Base-by-base conservation (phyloP, 73 alveolate species). In the Blepharisma stoltei region DNA sequence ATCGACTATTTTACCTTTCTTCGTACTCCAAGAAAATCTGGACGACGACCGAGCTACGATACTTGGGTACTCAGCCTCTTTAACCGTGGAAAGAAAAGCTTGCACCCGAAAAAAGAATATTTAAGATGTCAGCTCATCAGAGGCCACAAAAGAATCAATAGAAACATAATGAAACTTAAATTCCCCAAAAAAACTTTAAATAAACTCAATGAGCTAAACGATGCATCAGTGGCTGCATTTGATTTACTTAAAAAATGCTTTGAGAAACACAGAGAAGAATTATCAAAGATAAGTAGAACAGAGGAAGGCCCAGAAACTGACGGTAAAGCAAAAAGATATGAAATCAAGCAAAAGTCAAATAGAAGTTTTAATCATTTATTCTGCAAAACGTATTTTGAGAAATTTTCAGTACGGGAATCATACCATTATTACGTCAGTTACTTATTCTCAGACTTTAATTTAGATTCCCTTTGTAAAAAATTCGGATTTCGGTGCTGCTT, bases 321-420 rank as follows among this genome's bases (percentile, higher is more conserved):
- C 41, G 41, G 41, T 32, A 32, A 32, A 38, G 23, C 14, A 25
- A n/a, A 38, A 25, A 60, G 23, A 25, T 14, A 60, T 14, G 18
- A 20, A 25, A 60, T 8, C 14, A 60, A 14, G 4, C 46, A 60
- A 18, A n/a, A 60, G 46, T 25, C 23, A n/a, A 60, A 60, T 2
- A 60, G 73, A 60, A 60, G 73, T 60, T 60, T 60, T 25, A 60
- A 60, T 60, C 46, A n/a, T 60, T n/a, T 14, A 11, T 60, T 18
- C 23, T 60, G 73, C 45, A 14, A 25, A 25, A 38, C 14, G 73
- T 60, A 60, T 60, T 60, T 60, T 14, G 73, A 60, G 5, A 25
- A 14, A 60, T n/a, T 38, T 1, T n/a, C 14, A 60, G 23, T 38
- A 2, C 38, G 73, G 47, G 73, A 60, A 25, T 60, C 73, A 14